A percentile compares a stretch with the other conserved stretches of the same genome.
phyloP scores from a whole-genome alignment of 108 stramenopile genomes.

The Epipyxis sp. region DNA sequence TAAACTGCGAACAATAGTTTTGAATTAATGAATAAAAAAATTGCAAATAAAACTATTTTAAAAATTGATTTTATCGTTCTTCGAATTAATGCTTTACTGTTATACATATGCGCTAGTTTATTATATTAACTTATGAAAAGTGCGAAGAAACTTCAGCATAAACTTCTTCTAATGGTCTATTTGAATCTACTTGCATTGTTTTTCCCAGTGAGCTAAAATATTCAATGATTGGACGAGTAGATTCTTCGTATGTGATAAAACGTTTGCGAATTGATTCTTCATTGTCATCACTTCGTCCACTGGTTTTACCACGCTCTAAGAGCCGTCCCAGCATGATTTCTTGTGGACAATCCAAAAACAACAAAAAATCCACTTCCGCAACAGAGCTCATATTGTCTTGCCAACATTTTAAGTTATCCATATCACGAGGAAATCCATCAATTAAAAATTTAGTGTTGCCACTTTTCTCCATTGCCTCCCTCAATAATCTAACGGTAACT shows the following conservation, averaged over 20 bases:
- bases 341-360: conserved; percentile 15
- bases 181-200: conserved; percentile 14
- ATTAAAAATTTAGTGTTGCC: neutral
- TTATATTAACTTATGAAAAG: conserved; percentile 3
- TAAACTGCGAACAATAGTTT: too few relatives aligned
- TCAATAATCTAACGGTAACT: conserved; percentile 4
- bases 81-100: too few relatives aligned
- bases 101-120: too few relatives aligned
- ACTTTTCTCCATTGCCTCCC: neutral
- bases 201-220: neutral
- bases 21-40: too few relatives aligned
- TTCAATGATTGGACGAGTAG: conserved; percentile 26
- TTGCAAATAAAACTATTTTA: too few relatives aligned
- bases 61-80: too few relatives aligned
- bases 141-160: conserved; percentile 1
- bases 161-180: conserved; percentile 2
- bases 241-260: conserved; percentile 13
- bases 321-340: conserved; percentile 27
- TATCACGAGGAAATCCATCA: conserved; percentile 32
- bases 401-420: conserved; percentile 31
- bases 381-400: neutral
- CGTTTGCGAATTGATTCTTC: conserved; percentile 34
- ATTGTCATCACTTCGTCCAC: conserved; percentile 26
- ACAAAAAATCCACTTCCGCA: neutral
- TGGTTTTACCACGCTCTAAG: neutral